Evolutionary conservation across 2,329 filamentous ascomycete species (phyloP).

Genomic region (Verticillium alfalfae): DNA sequence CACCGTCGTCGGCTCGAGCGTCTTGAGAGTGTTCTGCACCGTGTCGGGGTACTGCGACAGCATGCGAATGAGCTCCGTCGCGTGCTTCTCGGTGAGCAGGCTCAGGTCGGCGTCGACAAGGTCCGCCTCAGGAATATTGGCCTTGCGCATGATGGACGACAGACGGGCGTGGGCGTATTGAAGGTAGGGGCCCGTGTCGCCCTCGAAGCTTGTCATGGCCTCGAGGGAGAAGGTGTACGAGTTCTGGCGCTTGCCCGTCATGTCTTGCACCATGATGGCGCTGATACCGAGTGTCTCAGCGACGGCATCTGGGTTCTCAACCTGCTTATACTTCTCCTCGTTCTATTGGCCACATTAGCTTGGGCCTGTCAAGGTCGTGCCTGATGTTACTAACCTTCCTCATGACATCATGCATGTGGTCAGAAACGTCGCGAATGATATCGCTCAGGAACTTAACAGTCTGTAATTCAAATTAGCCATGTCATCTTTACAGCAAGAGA

Average conservation of each 20-base stretch:
- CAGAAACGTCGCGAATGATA: conserved; percentile 44
- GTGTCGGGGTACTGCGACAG: conserved; percentile 84
- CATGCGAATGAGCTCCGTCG: conserved; percentile 66
- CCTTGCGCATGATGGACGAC: conserved; percentile 56
- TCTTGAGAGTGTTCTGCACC: conserved; percentile 77
- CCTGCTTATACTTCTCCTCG: conserved; percentile 81
- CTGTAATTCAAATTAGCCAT: not conserved
- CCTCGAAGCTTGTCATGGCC: conserved; percentile 47
- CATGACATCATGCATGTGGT: conserved; percentile 97
- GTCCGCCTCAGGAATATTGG: conserved; percentile 47
- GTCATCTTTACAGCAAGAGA: not conserved
- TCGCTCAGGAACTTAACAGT: conserved; percentile 71
- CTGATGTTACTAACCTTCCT: conserved; percentile 30
- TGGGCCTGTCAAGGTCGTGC: not conserved
- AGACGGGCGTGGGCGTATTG: conserved; percentile 78
- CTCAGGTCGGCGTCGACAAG: conserved; percentile 58
- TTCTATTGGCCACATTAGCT: conserved; percentile 44
- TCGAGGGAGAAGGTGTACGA: conserved; percentile 67
- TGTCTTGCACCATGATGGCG: conserved; percentile 96
- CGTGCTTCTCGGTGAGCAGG: conserved; percentile 67
- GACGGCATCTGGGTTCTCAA: conserved; percentile 73
- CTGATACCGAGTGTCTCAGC: conserved; percentile 90
- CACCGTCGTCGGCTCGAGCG: conserved; percentile 63
- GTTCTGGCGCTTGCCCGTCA: conserved; percentile 83
- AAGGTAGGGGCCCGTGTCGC: conserved; percentile 78